Percentiles rank a stretch among this genome's conserved stretches.
phyloP scores from a whole-genome alignment of 2,329 filamentous ascomycete species.

The Sporothrix sp. region DNA sequence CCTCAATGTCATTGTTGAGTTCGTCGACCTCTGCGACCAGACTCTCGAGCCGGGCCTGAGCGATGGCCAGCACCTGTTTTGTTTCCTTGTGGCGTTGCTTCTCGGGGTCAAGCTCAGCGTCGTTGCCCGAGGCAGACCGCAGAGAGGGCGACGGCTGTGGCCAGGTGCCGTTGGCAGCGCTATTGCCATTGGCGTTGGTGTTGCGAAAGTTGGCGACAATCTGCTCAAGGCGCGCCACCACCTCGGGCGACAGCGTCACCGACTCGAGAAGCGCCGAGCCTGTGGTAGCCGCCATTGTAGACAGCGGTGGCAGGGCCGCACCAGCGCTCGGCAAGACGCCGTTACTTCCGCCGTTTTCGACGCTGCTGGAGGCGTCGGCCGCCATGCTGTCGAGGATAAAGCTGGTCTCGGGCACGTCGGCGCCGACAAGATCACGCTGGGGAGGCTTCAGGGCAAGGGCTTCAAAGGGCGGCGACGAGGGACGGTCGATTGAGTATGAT shows the following conservation, averaged over 20 bases:
- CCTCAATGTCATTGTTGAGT: background rate
- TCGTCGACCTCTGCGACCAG: background rate
- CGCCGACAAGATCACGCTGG: background rate
- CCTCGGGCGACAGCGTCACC: background rate
- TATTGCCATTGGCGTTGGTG: background rate
- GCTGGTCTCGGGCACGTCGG: background rate
- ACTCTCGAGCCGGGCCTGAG: background rate
- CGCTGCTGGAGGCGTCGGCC: background rate
- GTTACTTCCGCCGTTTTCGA: background rate
- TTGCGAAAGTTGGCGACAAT: background rate
- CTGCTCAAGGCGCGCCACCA: constrained; percentile 1
- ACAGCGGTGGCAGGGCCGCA: background rate
- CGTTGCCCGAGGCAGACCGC: background rate
- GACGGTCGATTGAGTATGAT: background rate
- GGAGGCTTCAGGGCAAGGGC: background rate
- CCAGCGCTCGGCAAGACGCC: background rate
- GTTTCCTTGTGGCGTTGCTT: constrained; percentile 1
- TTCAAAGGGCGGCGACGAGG: background rate
- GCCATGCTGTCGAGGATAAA: background rate
- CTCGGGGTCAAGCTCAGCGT: background rate
- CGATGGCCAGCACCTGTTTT: background rate
- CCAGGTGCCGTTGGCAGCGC: no score
- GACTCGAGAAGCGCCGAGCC: background rate
- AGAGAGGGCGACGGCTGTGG: background rate
- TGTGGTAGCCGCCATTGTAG: background rate